A percentile compares a stretch with the other conserved stretches of the same genome.
Evolutionary conservation across 768 basidiomycete genomes (phyloP).

Genomic region (Kwoniella newhampshirensis): DNA sequence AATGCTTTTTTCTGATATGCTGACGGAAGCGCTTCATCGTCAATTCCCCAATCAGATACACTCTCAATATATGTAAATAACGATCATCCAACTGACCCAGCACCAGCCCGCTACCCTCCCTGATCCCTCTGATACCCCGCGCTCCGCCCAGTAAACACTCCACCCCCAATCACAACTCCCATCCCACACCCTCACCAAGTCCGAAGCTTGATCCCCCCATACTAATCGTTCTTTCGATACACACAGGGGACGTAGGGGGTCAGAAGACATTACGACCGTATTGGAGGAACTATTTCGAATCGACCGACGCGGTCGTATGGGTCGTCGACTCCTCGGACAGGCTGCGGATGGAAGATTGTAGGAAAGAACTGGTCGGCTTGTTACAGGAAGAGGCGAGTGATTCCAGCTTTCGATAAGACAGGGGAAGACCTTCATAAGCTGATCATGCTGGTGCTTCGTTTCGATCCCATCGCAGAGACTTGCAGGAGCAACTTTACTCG

Average conservation of each 20-base stretch:
- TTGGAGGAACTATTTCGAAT: constrained; percentile 99
- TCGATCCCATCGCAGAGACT: constrained; percentile 63
- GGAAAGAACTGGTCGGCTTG: constrained; percentile 77
- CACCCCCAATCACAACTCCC: no score
- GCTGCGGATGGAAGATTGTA: constrained; percentile 86
- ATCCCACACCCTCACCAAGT: constrained; percentile 78
- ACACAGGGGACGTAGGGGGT: constrained; percentile 93
- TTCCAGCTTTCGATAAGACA: background rate
- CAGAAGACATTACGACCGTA: constrained; percentile 94
- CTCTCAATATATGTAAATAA: constrained; percentile 71
- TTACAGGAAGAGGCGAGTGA: constrained; percentile 83
- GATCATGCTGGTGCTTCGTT: no score
- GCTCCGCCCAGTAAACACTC: no score
- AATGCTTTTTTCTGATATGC: no score
- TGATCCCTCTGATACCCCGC: no score
- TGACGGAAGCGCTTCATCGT: background rate
- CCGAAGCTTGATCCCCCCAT: constrained; percentile 54
- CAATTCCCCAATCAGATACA: constrained; percentile 59
- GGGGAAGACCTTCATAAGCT: no score
- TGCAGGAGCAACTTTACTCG: constrained; percentile 89
- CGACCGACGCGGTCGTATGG: constrained; percentile 97
- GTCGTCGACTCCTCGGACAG: constrained; percentile 95
- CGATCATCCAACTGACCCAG: background rate
- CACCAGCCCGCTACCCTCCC: no score
- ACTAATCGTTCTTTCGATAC: background rate